A percentile compares a stretch with the other conserved stretches of the same genome.
These are phyloP conservation scores for Helotiales sp. DNA, from an alignment of 2,329 filamentous ascomycete genomes.

Conservation along the genomic window DNA sequence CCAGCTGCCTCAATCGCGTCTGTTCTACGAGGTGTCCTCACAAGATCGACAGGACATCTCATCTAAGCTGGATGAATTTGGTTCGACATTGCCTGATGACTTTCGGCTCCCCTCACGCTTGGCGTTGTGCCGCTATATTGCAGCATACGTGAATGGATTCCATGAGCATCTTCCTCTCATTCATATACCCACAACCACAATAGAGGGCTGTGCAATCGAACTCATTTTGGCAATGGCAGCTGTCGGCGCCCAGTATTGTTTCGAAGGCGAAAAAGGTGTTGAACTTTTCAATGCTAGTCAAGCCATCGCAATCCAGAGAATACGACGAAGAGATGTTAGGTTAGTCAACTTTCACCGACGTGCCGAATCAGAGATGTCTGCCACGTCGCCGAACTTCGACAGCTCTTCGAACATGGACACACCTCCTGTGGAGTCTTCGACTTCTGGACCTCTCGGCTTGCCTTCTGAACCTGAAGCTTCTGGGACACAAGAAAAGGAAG, in stretches of 20 bases:
- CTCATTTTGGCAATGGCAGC: constrained; percentile 67
- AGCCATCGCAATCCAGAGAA: constrained; percentile 58
- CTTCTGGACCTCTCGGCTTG: constrained; percentile 7
- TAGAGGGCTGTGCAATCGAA: constrained; percentile 66
- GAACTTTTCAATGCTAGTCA: constrained; percentile 62
- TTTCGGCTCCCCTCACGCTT: constrained; percentile 70
- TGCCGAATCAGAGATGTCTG: background rate
- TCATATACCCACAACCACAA: constrained; percentile 65
- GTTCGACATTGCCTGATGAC: constrained; percentile 57
- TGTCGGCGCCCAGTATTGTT: constrained; percentile 66
- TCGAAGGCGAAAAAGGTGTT: constrained; percentile 59
- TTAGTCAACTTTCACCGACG: constrained; percentile 36
- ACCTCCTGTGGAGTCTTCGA: background rate
- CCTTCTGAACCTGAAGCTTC: constrained; percentile 10
- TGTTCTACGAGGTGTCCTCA: constrained; percentile 47
- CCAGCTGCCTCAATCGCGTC: background rate
- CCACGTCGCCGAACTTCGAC: background rate
- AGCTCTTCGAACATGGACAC: background rate
- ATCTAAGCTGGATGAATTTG: constrained; percentile 58
- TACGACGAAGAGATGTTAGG: constrained; percentile 55
- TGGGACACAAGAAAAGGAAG: background rate
- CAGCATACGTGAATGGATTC: constrained; percentile 70
- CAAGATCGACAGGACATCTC: constrained; percentile 45
- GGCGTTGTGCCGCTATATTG: constrained; percentile 67
- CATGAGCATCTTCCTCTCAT: constrained; percentile 61